These are phyloP conservation scores for Zalaria sp. DNA, from an alignment of 2,329 filamentous ascomycete species.

Conservation along the genomic window DNA sequence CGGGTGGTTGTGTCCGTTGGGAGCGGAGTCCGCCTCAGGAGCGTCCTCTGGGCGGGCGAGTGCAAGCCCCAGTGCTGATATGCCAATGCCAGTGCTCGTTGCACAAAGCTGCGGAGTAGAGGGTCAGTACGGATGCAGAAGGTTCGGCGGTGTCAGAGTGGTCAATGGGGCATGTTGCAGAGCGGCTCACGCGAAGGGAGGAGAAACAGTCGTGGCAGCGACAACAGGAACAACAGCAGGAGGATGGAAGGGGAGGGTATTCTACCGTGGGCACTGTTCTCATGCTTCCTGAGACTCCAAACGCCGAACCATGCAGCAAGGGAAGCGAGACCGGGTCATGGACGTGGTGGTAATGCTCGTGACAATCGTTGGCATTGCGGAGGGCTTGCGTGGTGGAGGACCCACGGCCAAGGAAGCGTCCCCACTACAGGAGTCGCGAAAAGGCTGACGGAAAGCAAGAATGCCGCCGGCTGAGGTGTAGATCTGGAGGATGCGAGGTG, in stretches of 20 bases:
- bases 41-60: conserved; percentile 36
- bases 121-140: conserved; percentile 2
- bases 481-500: too few species aligned
- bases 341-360: background rate
- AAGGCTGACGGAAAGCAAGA: background rate
- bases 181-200: background rate
- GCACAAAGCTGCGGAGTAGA: conserved; percentile 41
- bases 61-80: conserved; percentile 44
- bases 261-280: conserved; percentile 32
- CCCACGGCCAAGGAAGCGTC: conserved; percentile 5
- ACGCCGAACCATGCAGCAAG: background rate
- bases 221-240: background rate
- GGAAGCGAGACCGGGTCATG: conserved; percentile 1
- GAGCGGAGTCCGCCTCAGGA: background rate
- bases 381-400: conserved; percentile 1
- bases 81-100: conserved; percentile 44
- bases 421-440: conserved; percentile 1
- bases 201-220: background rate
- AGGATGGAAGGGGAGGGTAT: conserved; percentile 6
- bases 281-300: conserved; percentile 20
- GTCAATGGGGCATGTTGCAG: too few species aligned
- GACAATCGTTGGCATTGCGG: conserved; percentile 20
- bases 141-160: background rate
- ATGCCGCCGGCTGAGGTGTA: too few species aligned
- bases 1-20: background rate